A percentile compares a stretch with the other conserved stretches of the same genome.
These are phyloP conservation scores for Cyberlindnera saturnus DNA, from an alignment of 805 yeast species.

Conservation along the genomic window DNA sequence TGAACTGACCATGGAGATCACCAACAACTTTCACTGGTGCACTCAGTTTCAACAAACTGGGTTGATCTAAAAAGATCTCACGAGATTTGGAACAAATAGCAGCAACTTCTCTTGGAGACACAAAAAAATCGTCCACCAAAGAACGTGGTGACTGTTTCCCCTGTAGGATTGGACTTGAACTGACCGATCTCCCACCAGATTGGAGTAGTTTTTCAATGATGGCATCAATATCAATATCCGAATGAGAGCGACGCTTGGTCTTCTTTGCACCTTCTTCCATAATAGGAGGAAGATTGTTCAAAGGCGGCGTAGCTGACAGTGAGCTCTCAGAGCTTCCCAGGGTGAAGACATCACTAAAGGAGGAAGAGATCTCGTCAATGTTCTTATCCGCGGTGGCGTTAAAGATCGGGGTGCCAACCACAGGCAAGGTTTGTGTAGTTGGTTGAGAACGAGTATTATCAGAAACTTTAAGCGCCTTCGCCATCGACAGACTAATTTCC, in stretches of 20 bases:
- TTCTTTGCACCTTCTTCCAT: conserved; percentile 14
- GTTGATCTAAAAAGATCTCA: conserved; percentile 85
- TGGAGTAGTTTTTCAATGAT: conserved; percentile 53
- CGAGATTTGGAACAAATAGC: conserved; percentile 80
- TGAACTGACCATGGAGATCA: conserved; percentile 96
- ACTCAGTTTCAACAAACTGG: conserved; percentile 74
- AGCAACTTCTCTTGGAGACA: conserved; percentile 54
- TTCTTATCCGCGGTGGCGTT: conserved; percentile 2
- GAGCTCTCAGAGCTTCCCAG: conserved; percentile 19
- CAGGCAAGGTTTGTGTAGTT: conserved; percentile 1
- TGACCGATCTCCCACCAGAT: conserved; percentile 3
- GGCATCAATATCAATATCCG: conserved; percentile 47
- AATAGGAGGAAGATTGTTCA: conserved; percentile 18
- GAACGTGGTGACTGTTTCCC: conserved; percentile 14
- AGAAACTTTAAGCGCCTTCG: conserved; percentile 24
- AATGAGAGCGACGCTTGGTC: conserved; percentile 1
- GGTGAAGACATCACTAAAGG: conserved; percentile 25
- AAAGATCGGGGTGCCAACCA: conserved; percentile 3
- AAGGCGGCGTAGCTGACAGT: conserved; percentile 20
- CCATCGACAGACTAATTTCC: conserved; percentile 29
- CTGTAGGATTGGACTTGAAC: conserved; percentile 9
- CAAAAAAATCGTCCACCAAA: conserved; percentile 13
- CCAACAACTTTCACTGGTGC: conserved; percentile 82
- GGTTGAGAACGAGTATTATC: background rate
- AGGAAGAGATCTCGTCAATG: conserved; percentile 20